phyloP scores from a whole-genome alignment of 192 early-diverging fungal species.

The Rhizophagus sp. region DNA sequence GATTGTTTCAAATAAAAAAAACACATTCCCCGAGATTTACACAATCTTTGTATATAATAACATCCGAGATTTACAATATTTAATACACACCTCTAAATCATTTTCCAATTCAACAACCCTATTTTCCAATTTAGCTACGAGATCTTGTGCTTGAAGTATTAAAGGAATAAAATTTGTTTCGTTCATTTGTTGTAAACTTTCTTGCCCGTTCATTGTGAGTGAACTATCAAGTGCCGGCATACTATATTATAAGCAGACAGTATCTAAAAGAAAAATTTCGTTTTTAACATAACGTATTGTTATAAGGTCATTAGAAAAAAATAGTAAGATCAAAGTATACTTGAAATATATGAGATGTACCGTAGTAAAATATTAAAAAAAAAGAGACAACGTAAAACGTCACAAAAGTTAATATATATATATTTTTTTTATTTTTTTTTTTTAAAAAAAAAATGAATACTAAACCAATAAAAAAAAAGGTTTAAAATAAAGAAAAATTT shows the following conservation, averaged over 20 bases:
- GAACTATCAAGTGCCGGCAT: slow-evolving; percentile 16
- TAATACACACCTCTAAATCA: slow-evolving; percentile 32
- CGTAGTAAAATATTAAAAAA: too few species aligned
- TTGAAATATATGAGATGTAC: too few species aligned
- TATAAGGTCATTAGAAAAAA: too few species aligned
- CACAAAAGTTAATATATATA: not conserved
- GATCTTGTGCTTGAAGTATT: slow-evolving; percentile 48
- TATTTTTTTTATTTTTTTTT: not conserved
- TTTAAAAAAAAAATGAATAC: not conserved
- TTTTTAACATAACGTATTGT: too few species aligned
- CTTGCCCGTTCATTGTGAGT: slow-evolving; percentile 9
- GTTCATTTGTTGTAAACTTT: slow-evolving; percentile 8
- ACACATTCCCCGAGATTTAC: not conserved
- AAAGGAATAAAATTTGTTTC: slow-evolving; percentile 37
- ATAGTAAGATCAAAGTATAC: too few species aligned
- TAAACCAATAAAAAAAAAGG: not conserved
- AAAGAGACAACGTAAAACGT: too few species aligned
- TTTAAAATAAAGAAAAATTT: not conserved
- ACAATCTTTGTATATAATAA: not conserved
- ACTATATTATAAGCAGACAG: not conserved
- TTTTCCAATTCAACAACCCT: slow-evolving; percentile 47
- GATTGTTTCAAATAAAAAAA: not conserved
- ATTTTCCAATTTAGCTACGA: slow-evolving; percentile 45
- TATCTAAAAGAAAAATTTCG: not conserved
- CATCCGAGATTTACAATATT: not conserved